Evolutionary conservation across 768 basidiomycete species (phyloP).

Genomic region (Lactarius tabidus): DNA sequence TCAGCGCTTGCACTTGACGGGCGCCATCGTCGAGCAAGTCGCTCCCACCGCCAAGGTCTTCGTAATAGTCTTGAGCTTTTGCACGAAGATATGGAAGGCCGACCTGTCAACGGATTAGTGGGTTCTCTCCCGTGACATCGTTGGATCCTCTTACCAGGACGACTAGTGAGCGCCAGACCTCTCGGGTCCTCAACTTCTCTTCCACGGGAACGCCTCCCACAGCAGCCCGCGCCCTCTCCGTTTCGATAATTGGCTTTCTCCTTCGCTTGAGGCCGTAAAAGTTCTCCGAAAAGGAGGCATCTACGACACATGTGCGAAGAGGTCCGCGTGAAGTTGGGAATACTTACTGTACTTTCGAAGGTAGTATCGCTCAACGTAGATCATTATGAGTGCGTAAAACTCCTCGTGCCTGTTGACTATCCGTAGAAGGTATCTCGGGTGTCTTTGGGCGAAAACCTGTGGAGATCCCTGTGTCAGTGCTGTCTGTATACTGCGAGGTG

Average conservation of each 20-base stretch:
- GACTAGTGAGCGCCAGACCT: constrained; percentile 72
- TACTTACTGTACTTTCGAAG: constrained; percentile 76
- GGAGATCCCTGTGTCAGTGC: neutral
- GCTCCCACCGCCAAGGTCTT: constrained; percentile 82
- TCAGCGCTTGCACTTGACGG: constrained; percentile 43
- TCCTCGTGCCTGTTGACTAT: constrained; percentile 96
- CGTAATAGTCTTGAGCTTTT: constrained; percentile 87
- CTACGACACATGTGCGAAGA: constrained; percentile 39
- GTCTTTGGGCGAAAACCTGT: constrained; percentile 90
- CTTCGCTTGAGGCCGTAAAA: constrained; percentile 91
- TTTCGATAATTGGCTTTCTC: constrained; percentile 64
- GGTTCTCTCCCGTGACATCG: neutral
- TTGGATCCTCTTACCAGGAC: constrained; percentile 59
- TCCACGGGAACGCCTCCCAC: constrained; percentile 60
- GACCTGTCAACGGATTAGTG: constrained; percentile 44
- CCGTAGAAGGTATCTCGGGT: constrained; percentile 87
- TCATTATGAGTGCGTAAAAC: constrained; percentile 85
- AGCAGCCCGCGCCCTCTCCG: constrained; percentile 61
- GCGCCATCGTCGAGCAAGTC: constrained; percentile 54
- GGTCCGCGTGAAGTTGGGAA: neutral
- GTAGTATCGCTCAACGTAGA: constrained; percentile 88
- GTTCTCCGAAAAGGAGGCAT: constrained; percentile 91
- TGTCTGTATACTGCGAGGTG: neutral
- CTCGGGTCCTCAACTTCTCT: constrained; percentile 60
- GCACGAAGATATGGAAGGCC: constrained; percentile 87